Base-by-base conservation (phyloP, 2,329 filamentous ascomycete genomes). In the Monilinia fructicola region DNA sequence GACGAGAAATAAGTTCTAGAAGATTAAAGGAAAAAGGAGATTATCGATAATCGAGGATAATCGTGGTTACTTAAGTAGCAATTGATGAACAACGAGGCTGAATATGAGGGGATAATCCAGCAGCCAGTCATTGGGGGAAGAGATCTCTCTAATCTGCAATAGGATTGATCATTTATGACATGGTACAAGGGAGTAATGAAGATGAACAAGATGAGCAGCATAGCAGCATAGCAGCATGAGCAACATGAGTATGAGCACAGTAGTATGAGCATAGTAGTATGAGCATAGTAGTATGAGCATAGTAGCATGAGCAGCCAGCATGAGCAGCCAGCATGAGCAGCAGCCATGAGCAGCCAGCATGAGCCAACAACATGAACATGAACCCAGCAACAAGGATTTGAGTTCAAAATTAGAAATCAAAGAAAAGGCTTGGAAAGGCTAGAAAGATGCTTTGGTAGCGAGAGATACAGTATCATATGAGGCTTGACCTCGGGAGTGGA, bases 21-120 rank as follows among this genome's bases (percentile, higher is more conserved):
- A 60, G 56, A 21, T 21, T 48, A 38, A 44, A 48, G 48, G 42
- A 21, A 35, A 48, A 38, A 38, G 44, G 31, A 44, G 48, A 53
- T 62, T 40, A 28, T 42, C 1, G 16, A 42, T 38, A 28, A 53
- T 40, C 21, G n/a, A 35, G 42, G 62, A 48, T 35, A 48, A 23
- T 53, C 62, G 46, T 64, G 62, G 52, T 26, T 56, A 14, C 44
- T 38, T 53, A 28, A 42, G 31, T 40, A 28, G 31, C 16, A 28
- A 40, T 21, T 21, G 21, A 35, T 53, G 46, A 21, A 52, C 31
- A 14, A 53, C 48, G 59, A 62, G 59, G 59, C 59, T 62, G 59
- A 53, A 53, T 31, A 62, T 40, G 59, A 50, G 48, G 40, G 46
- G 46, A 53, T 23, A 53, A n/a, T 62, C 46, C 59, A 16, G 16